Evolutionary conservation across 768 basidiomycete genomes (phyloP), one percentile per base, ranked within the genome.

Genomic region (Xanthoconium stramineum): DNA sequence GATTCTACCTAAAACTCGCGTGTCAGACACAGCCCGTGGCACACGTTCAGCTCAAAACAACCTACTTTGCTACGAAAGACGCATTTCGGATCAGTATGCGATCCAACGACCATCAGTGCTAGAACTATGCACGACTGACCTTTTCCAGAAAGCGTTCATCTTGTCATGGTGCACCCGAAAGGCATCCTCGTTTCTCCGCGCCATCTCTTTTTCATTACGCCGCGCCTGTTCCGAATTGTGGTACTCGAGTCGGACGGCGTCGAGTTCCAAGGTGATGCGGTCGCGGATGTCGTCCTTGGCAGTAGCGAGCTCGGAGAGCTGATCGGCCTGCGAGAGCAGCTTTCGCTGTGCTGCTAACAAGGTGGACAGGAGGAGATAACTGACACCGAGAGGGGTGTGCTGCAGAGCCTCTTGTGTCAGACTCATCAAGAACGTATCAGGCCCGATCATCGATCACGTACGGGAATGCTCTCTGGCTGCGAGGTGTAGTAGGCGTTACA

Each of bases 91-190:
- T 55, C 47, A 57, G 52, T 28, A 44, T 6, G 15, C 28, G 8
- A 30, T 43, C 40, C 24, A 24, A 17, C 15, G 14, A 9, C 8
- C 15, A 14, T 1, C 28, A 15, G 42, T 24, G 15, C 10, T 1
- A 6, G 30, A n/a, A 19, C 13, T n/a, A 36, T 6, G 39, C 13
- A 12, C 5, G 39, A 55, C 56, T 32, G 43, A 56, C 57, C 20
- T 17, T 56, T 10, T 46, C 56, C 56, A 57, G 30, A 9, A 9
- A 8, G 17, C 28, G 33, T 55, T 32, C 42, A 58, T 50, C 43
- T 44, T 9, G 5, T 58, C 14, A 37, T 35, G 40, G 5, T 30
- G 37, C 3, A 13, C 12, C 11, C 36, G 37, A 7, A 39, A 29
- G 0, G 32, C 38, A 15, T 56, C 30, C 13, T 39, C 32, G 43